phyloP scores from a whole-genome alignment of 345 rosid species.

The Linum trigynum region DNA sequence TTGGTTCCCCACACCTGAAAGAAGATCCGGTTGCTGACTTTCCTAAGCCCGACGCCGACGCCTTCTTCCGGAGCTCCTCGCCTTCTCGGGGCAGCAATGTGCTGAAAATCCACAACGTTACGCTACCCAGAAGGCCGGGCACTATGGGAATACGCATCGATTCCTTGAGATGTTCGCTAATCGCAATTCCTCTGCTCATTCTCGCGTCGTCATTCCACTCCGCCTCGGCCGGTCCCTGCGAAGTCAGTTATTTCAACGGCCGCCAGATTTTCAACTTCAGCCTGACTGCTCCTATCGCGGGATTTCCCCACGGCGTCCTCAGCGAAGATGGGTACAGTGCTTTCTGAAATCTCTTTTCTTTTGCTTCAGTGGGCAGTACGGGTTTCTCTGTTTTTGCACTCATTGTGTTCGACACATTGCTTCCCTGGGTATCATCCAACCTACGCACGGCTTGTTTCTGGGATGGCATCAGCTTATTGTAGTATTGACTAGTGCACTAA shows the following conservation, averaged over 20 bases:
- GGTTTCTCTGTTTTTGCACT: not conserved
- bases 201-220: constrained; percentile 6
- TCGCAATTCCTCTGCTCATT: not conserved
- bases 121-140: not conserved
- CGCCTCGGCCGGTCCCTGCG: constrained; percentile 25
- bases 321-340: constrained; percentile 88
- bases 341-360: not conserved
- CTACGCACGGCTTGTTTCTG: not conserved
- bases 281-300: constrained; percentile 55
- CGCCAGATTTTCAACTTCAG: constrained; percentile 52
- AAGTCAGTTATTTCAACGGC: constrained; percentile 45
- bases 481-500: too few relatives aligned
- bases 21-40: too few relatives aligned
- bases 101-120: not conserved
- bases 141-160: not conserved
- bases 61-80: not conserved
- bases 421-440: not conserved
- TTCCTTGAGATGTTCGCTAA: not conserved
- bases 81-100: not conserved
- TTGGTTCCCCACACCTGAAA: too few relatives aligned
- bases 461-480: not conserved
- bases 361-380: not conserved
- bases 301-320: constrained; percentile 75
- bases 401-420: not conserved
- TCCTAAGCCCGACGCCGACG: too few relatives aligned